Percentiles rank a stretch among this genome's conserved stretches.
Evolutionary conservation across 1,284 basidiomycete species (phyloP).

Genomic region (Ceratobasidium papillatum): DNA sequence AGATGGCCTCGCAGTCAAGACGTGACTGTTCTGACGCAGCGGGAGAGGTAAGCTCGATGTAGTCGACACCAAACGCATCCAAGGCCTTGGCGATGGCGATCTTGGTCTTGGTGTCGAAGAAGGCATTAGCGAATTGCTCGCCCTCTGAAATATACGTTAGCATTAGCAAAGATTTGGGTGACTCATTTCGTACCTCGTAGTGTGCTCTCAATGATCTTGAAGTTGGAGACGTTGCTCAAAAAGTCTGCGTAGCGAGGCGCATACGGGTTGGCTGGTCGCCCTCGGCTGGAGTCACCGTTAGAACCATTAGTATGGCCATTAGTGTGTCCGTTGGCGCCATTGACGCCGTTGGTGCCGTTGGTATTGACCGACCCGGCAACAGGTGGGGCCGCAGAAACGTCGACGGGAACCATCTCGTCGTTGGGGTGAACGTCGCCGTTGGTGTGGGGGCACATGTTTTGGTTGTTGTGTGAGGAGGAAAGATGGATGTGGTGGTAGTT

Average conservation of each 20-base stretch:
- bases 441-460: conserved; percentile 72
- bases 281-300: conserved; percentile 49
- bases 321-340: conserved; percentile 37
- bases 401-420: conserved; percentile 74
- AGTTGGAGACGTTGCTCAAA: conserved; percentile 90
- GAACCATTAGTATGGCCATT: conserved; percentile 46
- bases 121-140: conserved; percentile 99
- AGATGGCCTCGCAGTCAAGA: conserved; percentile 96
- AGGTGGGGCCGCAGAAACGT: conserved; percentile 52
- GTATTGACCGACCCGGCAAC: conserved; percentile 50
- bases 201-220: conserved; percentile 97
- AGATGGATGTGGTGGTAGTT: conserved; percentile 39
- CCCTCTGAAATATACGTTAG: conserved; percentile 71
- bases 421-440: conserved; percentile 61
- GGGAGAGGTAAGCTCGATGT: conserved; percentile 99
- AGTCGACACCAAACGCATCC: conserved; percentile 98
- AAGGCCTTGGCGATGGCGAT: conserved; percentile 98
- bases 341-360: conserved; percentile 57
- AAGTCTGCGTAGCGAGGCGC: conserved; percentile 90
- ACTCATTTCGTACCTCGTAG: conserved; percentile 74
- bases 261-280: conserved; percentile 73
- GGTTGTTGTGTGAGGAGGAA: conserved; percentile 42
- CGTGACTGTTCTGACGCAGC: conserved; percentile 97
- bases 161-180: background rate
- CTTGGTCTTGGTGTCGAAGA: conserved; percentile 99